These are phyloP conservation scores for Podospora conica DNA, from an alignment of 495 filamentous ascomycete genomes.

Conservation along the genomic window DNA sequence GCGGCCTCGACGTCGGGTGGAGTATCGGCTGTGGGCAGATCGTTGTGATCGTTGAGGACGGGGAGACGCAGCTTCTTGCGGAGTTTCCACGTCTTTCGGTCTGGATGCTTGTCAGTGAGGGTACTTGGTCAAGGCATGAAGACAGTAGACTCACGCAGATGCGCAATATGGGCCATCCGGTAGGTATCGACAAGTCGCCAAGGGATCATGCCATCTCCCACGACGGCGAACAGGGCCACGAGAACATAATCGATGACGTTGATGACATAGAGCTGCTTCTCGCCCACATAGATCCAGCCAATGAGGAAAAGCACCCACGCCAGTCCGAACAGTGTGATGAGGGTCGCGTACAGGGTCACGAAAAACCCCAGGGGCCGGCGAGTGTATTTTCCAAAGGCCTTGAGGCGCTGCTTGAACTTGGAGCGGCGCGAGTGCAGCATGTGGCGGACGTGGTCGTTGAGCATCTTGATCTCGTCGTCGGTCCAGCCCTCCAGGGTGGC, in stretches of 20 bases:
- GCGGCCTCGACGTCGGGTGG: neutral
- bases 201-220: constrained; percentile 70
- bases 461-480: constrained; percentile 58
- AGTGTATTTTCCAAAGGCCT: constrained; percentile 68
- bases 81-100: constrained; percentile 65
- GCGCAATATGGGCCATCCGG: constrained; percentile 67
- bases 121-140: neutral
- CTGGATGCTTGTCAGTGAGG: constrained; percentile 37
- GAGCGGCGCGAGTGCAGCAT: constrained; percentile 72
- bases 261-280: constrained; percentile 59
- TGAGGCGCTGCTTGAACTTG: constrained; percentile 68
- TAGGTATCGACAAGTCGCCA: constrained; percentile 76
- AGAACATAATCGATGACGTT: constrained; percentile 72
- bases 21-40: constrained; percentile 44
- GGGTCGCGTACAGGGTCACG: constrained; percentile 70
- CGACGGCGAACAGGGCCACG: constrained; percentile 69
- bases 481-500: constrained; percentile 62
- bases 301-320: constrained; percentile 83
- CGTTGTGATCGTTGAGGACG: constrained; percentile 62
- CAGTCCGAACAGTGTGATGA: constrained; percentile 74
- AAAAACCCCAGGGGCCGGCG: constrained; percentile 67
- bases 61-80: constrained; percentile 57
- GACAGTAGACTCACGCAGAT: constrained; percentile 25
- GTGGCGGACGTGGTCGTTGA: constrained; percentile 77
- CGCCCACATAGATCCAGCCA: constrained; percentile 79